Conservation (phyloP, 352 stramenopile species). For the Pythium guiyangense region DNA sequence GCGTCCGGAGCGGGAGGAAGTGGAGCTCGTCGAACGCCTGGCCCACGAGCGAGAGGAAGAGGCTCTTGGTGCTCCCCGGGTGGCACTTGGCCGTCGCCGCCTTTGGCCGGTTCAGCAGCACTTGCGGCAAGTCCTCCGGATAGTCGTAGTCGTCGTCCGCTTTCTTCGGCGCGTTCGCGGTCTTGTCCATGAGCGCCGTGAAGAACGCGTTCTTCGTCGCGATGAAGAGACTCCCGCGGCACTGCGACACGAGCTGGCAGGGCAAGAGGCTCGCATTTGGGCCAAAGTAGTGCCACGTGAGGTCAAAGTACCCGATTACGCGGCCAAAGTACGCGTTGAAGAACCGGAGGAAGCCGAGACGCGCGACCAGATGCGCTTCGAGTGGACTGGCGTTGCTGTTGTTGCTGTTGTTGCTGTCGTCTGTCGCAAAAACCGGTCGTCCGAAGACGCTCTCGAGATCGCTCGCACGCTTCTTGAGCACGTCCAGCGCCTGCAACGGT, state of each 20-base stretch:
- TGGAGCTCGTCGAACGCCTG: slow-evolving; percentile 86
- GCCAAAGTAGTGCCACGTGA: slow-evolving; percentile 74
- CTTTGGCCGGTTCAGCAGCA: slow-evolving; percentile 85
- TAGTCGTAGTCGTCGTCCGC: slow-evolving; percentile 92
- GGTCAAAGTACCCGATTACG: slow-evolving; percentile 70
- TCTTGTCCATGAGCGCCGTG: slow-evolving; percentile 63
- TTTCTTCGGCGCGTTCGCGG: slow-evolving; percentile 67
- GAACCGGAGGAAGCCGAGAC: slow-evolving; percentile 64
- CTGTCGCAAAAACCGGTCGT: not conserved
- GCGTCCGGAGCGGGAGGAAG: slow-evolving; percentile 60
- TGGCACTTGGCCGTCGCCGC: slow-evolving; percentile 74
- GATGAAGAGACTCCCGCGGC: slow-evolving; percentile 69
- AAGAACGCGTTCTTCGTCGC: slow-evolving; percentile 81
- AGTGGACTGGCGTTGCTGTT: not conserved
- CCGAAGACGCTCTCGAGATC: slow-evolving; percentile 5
- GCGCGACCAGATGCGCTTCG: slow-evolving; percentile 29
- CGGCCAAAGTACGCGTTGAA: slow-evolving; percentile 71
- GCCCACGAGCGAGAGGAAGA: slow-evolving; percentile 79
- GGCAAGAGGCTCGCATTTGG: slow-evolving; percentile 22
- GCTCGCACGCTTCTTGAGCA: slow-evolving; percentile 16
- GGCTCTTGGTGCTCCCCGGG: slow-evolving; percentile 48
- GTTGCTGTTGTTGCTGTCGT: not conserved
- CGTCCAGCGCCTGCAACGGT: slow-evolving; percentile 23
- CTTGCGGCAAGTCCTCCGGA: slow-evolving; percentile 80
- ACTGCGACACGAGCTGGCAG: slow-evolving; percentile 46